Evolutionary conservation across 306 rosid species (phyloP).

Genomic region (Amphicarpaea edgeworthii): DNA sequence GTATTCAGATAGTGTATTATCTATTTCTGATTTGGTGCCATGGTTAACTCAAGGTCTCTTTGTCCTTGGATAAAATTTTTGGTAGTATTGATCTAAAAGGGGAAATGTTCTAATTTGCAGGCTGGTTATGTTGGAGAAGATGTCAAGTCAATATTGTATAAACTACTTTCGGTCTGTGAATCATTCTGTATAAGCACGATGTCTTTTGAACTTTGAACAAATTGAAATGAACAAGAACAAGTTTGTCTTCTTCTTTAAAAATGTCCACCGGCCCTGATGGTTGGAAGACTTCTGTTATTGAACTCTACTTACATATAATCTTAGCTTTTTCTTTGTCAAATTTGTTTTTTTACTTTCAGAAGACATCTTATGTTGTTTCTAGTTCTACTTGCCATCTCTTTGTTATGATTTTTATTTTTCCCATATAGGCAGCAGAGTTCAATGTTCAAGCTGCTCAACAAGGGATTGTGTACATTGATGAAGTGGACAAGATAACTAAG

Average conservation of each 20-base stretch:
- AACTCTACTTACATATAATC: neutral
- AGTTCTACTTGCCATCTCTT: conserved; percentile 39
- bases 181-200: conserved; percentile 32
- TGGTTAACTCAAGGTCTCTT: conserved; percentile 1
- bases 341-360: neutral
- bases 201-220: conserved; percentile 19
- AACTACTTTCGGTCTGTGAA: conserved; percentile 74
- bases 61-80: conserved; percentile 23
- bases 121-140: conserved; percentile 98
- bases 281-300: neutral
- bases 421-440: conserved; percentile 79
- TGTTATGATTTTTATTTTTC: conserved; percentile 35
- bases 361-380: neutral
- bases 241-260: neutral
- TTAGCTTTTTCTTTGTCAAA: neutral
- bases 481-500: conserved; percentile 96
- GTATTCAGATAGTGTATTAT: conserved; percentile 12
- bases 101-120: conserved; percentile 59
- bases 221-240: neutral
- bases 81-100: conserved; percentile 44
- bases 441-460: conserved; percentile 96
- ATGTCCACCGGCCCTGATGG: neutral
- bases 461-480: conserved; percentile 91
- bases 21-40: conserved; percentile 23
- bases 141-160: conserved; percentile 86